Base-by-base conservation (phyloP, 2,329 filamentous ascomycete species). In the Sporothrix euskadiensis region DNA sequence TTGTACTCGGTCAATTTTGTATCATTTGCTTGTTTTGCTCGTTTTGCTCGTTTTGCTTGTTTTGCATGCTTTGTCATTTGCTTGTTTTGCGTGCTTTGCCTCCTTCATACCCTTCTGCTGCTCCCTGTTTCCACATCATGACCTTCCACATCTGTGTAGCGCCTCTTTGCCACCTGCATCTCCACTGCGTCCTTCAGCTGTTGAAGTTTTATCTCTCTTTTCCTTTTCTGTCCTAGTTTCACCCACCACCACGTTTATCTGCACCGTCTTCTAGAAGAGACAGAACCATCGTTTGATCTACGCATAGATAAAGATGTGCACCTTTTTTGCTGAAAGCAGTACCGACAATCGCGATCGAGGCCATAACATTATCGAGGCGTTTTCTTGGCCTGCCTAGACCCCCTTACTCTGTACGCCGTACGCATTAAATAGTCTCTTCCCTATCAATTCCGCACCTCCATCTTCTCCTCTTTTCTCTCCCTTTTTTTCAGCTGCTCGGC, bases 401-500 rank as follows among this genome's bases (percentile, higher is more conserved):
- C 32, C 12, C 22, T 26, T 26, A 26, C 26, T 1, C 1, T 26
- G 26, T 26, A 26, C 26, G 26, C 26, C 26, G 26, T 2, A 26
- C n/a, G n/a, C n/a, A n/a, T n/a, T n/a, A n/a, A n/a, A n/a, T n/a
- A n/a, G n/a, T n/a, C n/a, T n/a, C 41, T 32, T 19, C 41, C 10
- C 3, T 26, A n/a, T 39, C 52, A 56, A 26, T 56, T 39, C 57
- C 57, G 5, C 57, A 35, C 30, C 14, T 39, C 16, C 30, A 6
- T 35, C 26, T 6, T 35, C 56, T 59, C 26, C 22, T 59, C 59
- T 12, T 19, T 26, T 47, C 22, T 66, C 44, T 66, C n/a, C 32
- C 2, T 22, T 4, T 66, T 66, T 39, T 69, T 68, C 65, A 54
- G 65, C 65, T 54, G 65, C 47, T 35, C 30, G 14, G 65, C 44